These are phyloP conservation scores for Spirogloea muscicola DNA, from an alignment of 139 green algal species.

Conservation along the genomic window DNA sequence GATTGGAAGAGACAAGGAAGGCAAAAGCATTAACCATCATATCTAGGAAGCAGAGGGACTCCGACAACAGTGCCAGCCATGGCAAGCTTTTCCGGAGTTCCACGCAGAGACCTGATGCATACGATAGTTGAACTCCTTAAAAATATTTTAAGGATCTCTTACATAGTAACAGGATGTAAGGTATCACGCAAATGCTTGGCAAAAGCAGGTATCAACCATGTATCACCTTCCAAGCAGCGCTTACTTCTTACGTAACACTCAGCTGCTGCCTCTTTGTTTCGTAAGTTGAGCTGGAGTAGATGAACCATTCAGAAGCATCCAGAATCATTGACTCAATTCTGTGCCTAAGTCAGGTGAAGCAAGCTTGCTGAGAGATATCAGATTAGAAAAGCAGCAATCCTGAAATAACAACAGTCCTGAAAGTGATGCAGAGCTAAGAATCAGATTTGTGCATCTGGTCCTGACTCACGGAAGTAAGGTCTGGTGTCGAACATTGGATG, in stretches of 20 bases:
- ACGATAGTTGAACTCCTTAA: background rate
- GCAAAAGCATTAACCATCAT: slow-evolving; percentile 68
- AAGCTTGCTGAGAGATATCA: no score
- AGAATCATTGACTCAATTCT: no score
- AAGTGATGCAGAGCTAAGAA: background rate
- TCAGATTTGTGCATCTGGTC: background rate
- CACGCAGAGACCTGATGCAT: slow-evolving; percentile 63
- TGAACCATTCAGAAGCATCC: no score
- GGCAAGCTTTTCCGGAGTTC: slow-evolving; percentile 53
- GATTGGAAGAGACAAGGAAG: slow-evolving; percentile 27
- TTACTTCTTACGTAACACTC: slow-evolving; percentile 79
- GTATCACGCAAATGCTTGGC: no score
- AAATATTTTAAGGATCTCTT: no score
- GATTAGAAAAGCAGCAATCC: background rate
- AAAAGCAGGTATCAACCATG: no score
- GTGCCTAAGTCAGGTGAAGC: no score
- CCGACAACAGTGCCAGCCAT: slow-evolving; percentile 67
- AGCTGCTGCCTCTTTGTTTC: slow-evolving; percentile 67
- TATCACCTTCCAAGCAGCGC: slow-evolving; percentile 55
- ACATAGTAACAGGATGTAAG: no score
- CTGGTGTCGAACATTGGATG: slow-evolving; percentile 62
- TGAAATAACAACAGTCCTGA: background rate
- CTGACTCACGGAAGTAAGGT: slow-evolving; percentile 69
- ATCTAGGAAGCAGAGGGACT: slow-evolving; percentile 76
- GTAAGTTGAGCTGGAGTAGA: slow-evolving; percentile 73